These are phyloP conservation scores for Aethionema arabicum DNA, from an alignment of 345 rosid species.

Conservation along the genomic window DNA sequence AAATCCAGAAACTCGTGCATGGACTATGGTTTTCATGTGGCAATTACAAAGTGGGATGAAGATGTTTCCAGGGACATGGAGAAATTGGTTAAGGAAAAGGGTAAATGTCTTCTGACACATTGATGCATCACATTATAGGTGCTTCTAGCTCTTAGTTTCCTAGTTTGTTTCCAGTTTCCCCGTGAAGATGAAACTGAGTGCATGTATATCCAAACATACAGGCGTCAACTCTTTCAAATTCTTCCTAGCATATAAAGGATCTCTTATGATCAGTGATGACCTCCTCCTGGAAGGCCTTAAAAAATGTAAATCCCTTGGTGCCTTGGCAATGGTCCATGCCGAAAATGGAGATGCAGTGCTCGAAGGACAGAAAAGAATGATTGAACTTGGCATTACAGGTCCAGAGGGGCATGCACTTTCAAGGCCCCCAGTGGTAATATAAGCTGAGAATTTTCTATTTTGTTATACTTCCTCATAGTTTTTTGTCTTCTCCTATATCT, in stretches of 20 bases:
- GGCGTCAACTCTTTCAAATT: slow-evolving; percentile 99
- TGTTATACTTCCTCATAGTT: slow-evolving; percentile 2
- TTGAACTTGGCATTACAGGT: slow-evolving; percentile 90
- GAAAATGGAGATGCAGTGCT: slow-evolving; percentile 98
- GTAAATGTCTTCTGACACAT: slow-evolving; percentile 32
- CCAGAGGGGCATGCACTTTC: slow-evolving; percentile 98
- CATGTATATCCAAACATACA: slow-evolving; percentile 30
- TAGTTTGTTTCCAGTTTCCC: not conserved
- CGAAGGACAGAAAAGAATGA: slow-evolving; percentile 91
- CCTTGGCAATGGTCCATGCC: slow-evolving; percentile 98
- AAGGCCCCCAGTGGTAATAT: slow-evolving; percentile 80
- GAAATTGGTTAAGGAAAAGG: slow-evolving; percentile 82
- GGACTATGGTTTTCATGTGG: slow-evolving; percentile 99
- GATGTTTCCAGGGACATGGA: slow-evolving; percentile 82
- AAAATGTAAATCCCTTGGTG: slow-evolving; percentile 92
- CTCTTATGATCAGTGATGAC: slow-evolving; percentile 79
- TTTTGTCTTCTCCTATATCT: slow-evolving; percentile 1
- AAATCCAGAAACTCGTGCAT: slow-evolving; percentile 75
- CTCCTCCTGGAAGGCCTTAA: slow-evolving; percentile 79
- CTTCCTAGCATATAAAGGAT: slow-evolving; percentile 92
- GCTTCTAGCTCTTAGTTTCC: not conserved
- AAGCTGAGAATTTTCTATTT: not conserved
- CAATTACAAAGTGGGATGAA: slow-evolving; percentile 90
- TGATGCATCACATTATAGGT: slow-evolving; percentile 2
- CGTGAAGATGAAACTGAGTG: slow-evolving; percentile 8